Percentiles rank a stretch among this genome's conserved stretches.
Evolutionary conservation across 1,139 yeast genomes (phyloP).

Genomic region (Saccharomyces hybrid): DNA sequence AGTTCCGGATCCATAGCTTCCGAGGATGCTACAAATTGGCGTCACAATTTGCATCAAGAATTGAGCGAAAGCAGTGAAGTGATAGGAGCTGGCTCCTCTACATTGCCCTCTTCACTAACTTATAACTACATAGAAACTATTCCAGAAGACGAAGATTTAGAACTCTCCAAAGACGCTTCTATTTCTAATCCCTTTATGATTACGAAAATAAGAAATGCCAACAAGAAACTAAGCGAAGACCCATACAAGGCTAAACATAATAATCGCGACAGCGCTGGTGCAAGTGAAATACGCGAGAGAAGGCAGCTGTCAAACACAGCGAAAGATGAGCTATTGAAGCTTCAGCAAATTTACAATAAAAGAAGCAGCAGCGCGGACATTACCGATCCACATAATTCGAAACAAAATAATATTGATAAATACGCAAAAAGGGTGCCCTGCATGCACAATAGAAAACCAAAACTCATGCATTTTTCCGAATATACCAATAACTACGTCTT

Average conservation of each 20-base stretch:
- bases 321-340: neutral
- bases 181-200: slow-evolving; percentile 31
- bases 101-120: slow-evolving; percentile 19
- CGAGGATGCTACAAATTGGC: slow-evolving; percentile 12
- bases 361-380: neutral
- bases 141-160: slow-evolving; percentile 19
- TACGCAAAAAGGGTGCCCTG: neutral
- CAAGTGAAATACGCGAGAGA: neutral
- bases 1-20: slow-evolving; percentile 8
- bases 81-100: neutral
- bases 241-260: neutral
- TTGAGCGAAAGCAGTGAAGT: neutral
- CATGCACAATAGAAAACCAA: neutral
- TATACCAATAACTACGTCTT: slow-evolving; percentile 11
- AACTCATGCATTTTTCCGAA: slow-evolving; percentile 12
- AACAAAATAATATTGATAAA: neutral
- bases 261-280: neutral
- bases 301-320: neutral
- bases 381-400: neutral
- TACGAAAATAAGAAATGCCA: slow-evolving; percentile 16
- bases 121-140: slow-evolving; percentile 7
- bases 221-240: slow-evolving; percentile 3
- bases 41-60: slow-evolving; percentile 6
- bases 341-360: neutral
- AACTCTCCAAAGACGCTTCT: slow-evolving; percentile 17